Evolutionary conservation across 2,329 filamentous ascomycete genomes (phyloP).

Genomic region (Scorias spongiosa): DNA sequence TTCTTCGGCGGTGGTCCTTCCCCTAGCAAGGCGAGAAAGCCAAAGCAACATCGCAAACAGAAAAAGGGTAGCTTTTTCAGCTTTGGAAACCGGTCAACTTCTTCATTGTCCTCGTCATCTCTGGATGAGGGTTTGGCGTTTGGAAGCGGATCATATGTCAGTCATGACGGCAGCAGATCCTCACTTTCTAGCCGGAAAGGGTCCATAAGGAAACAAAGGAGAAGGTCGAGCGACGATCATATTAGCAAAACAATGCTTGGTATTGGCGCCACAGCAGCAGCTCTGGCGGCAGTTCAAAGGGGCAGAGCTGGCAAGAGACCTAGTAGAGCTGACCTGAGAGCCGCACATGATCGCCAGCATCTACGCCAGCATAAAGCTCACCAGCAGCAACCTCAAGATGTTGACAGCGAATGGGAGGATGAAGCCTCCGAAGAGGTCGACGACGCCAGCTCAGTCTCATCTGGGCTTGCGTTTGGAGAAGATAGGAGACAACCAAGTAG

Average conservation of each 20-base stretch:
- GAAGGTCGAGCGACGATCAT: constrained; percentile 29
- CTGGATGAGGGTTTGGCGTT: constrained; percentile 32
- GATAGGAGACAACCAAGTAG: constrained; percentile 20
- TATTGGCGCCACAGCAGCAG: constrained; percentile 33
- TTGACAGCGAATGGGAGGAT: constrained; percentile 43
- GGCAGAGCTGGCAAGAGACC: constrained; percentile 12
- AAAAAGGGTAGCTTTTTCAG: constrained; percentile 33
- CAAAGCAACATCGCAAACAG: constrained; percentile 17
- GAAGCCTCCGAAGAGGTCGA: constrained; percentile 36
- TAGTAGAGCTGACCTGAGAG: constrained; percentile 13
- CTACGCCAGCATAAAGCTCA: not conserved
- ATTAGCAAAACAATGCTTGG: constrained; percentile 31
- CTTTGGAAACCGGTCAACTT: constrained; percentile 27
- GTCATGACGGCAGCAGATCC: not conserved
- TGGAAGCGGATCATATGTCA: constrained; percentile 12
- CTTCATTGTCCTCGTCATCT: constrained; percentile 21
- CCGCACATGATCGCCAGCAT: constrained; percentile 2
- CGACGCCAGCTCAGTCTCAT: constrained; percentile 39
- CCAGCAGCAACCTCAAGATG: constrained; percentile 10
- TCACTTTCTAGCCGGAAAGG: not conserved
- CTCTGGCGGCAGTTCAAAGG: constrained; percentile 29
- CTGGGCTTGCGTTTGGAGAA: constrained; percentile 46
- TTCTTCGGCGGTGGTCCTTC: constrained; percentile 8
- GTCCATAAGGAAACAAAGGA: constrained; percentile 10
- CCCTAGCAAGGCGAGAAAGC: constrained; percentile 5